Conservation (phyloP, 2,329 filamentous ascomycete species). For the Hymenoscyphus albidus region DNA sequence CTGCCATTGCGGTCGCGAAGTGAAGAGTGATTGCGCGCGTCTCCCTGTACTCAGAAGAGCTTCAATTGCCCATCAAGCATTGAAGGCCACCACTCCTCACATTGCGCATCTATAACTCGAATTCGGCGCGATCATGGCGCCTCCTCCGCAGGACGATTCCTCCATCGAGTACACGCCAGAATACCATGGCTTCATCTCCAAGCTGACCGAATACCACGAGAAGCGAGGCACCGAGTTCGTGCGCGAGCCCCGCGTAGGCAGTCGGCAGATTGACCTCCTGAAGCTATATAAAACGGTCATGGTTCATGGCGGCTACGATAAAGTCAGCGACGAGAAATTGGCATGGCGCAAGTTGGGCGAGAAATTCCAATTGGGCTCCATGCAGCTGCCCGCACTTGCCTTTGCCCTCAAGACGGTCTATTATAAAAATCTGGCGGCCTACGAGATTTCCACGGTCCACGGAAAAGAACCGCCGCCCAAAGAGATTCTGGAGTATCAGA, state of each 20-base stretch:
- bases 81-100: not conserved
- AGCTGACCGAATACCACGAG: constrained; percentile 69
- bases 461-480: constrained; percentile 79
- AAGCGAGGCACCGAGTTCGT: constrained; percentile 77
- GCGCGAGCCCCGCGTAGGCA: constrained; percentile 75
- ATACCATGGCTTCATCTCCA: constrained; percentile 74
- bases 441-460: constrained; percentile 76
- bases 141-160: constrained; percentile 17
- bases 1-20: not conserved
- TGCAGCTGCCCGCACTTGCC: constrained; percentile 76
- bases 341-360: constrained; percentile 76
- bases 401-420: constrained; percentile 85
- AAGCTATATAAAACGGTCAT: constrained; percentile 76
- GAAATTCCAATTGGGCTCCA: constrained; percentile 69
- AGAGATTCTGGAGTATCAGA: constrained; percentile 74
- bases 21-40: not conserved
- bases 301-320: constrained; percentile 79
- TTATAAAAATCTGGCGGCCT: constrained; percentile 85
- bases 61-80: not conserved
- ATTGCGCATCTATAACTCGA: not conserved
- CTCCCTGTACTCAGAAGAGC: constrained; percentile 1
- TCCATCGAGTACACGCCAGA: constrained; percentile 52
- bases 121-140: constrained; percentile 25
- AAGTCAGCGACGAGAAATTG: constrained; percentile 76
- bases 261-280: constrained; percentile 70